Percentiles rank a stretch among this genome's conserved stretches.
These are phyloP conservation scores for Penicillium simplicissimum DNA, from an alignment of 495 filamentous ascomycete genomes.

Conservation along the genomic window DNA sequence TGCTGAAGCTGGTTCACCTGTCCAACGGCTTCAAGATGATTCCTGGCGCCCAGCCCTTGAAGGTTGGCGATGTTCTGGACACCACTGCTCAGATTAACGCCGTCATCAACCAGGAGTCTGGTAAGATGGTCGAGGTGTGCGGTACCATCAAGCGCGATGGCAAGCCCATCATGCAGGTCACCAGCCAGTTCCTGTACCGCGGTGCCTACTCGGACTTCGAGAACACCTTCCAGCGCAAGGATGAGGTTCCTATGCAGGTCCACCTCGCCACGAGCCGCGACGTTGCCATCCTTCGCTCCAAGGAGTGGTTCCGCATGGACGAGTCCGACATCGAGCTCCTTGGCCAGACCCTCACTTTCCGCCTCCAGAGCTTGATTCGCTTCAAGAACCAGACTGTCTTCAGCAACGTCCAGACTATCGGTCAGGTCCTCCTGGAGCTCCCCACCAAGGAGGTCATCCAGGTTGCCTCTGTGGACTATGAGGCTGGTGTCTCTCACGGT, in stretches of 20 bases:
- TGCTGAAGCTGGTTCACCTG: constrained; percentile 91
- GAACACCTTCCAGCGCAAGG: constrained; percentile 98
- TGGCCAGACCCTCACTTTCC: constrained; percentile 93
- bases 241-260: constrained; percentile 92
- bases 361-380: constrained; percentile 81
- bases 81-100: constrained; percentile 97
- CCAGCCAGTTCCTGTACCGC: constrained; percentile 95
- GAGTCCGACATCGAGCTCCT: constrained; percentile 79
- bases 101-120: constrained; percentile 95
- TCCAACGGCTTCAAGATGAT: constrained; percentile 98
- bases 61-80: constrained; percentile 89
- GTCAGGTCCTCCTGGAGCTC: constrained; percentile 89
- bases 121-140: constrained; percentile 99
- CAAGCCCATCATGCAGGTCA: constrained; percentile 94
- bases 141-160: constrained; percentile 90
- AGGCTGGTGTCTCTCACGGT: constrained; percentile 84
- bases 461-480: constrained; percentile 92
- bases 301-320: constrained; percentile 93
- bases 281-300: constrained; percentile 88
- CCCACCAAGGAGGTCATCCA: constrained; percentile 98
- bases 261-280: constrained; percentile 84
- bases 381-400: constrained; percentile 96
- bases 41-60: constrained; percentile 88
- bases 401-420: constrained; percentile 87
- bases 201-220: constrained; percentile 90